Evolutionary conservation across 2,329 filamentous ascomycete genomes (phyloP).

Genomic region (Fusarium drepaniforme): DNA sequence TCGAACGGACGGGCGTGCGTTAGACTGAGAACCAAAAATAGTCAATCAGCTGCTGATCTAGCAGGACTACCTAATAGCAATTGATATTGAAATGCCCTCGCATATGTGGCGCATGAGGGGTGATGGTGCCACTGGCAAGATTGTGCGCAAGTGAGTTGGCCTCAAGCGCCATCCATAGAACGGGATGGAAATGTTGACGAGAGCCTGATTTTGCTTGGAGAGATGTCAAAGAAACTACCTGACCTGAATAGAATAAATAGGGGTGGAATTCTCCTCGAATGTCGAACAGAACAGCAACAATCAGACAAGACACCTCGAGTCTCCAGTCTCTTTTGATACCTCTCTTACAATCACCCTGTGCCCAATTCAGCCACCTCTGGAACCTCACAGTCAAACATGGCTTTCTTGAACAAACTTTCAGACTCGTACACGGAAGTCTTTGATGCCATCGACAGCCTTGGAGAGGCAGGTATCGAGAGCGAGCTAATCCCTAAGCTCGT

Average conservation of each 20-base stretch:
- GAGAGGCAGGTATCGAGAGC: conserved; percentile 47
- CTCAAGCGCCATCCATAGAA: background rate
- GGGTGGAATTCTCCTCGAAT: background rate
- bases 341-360: no score
- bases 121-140: background rate
- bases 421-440: conserved; percentile 21
- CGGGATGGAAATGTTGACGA: background rate
- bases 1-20: background rate
- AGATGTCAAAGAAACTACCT: background rate
- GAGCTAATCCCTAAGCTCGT: conserved; percentile 59
- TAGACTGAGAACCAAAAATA: background rate
- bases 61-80: background rate
- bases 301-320: no score
- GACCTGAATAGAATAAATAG: background rate
- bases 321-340: background rate
- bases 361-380: no score
- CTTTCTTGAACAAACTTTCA: background rate
- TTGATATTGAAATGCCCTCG: background rate
- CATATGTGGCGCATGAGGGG: background rate
- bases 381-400: no score
- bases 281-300: background rate
- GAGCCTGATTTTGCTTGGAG: background rate
- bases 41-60: background rate
- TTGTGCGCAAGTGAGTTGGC: background rate
- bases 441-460: conserved; percentile 50